Conservation (phyloP, 305 asterid genomes). For the Salvia sclarea region DNA sequence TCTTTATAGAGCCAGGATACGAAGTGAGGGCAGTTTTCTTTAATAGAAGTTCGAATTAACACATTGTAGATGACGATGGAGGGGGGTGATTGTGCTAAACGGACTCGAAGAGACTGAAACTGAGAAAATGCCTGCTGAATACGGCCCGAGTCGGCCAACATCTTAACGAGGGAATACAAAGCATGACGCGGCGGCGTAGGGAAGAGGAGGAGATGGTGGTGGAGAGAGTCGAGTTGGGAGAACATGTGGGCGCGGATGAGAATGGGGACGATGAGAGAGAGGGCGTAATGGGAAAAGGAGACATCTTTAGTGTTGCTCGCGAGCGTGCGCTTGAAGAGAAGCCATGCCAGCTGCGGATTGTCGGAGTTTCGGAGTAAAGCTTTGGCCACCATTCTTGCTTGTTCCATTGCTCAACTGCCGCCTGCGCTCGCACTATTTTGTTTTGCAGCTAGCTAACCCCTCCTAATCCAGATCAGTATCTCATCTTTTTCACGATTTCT, state of each 20-base stretch:
- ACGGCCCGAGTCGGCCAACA: conserved; percentile 53
- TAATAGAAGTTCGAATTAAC: conserved; percentile 54
- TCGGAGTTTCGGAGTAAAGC: conserved; percentile 54
- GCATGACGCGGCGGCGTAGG: conserved; percentile 34
- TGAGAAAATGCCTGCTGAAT: conserved; percentile 54
- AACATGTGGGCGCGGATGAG: conserved; percentile 71
- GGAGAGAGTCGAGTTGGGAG: conserved; percentile 58
- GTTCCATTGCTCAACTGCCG: conserved; percentile 34
- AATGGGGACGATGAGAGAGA: conserved; percentile 58
- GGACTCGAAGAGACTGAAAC: conserved; percentile 60
- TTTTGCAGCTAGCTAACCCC: neutral
- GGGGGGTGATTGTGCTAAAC: conserved; percentile 50
- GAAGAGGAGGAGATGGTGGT: conserved; percentile 48
- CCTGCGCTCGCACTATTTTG: neutral
- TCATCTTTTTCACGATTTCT: neutral
- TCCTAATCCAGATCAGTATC: neutral
- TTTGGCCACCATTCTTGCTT: conserved; percentile 45
- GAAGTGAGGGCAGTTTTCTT: conserved; percentile 34
- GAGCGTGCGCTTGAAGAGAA: conserved; percentile 62
- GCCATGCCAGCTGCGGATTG: conserved; percentile 75
- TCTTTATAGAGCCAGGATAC: conserved; percentile 69
- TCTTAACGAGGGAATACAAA: conserved; percentile 47
- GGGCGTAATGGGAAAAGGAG: conserved; percentile 34
- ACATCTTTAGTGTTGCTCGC: conserved; percentile 1
- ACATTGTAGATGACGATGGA: conserved; percentile 56